Evolutionary conservation across 139 green algal genomes (phyloP).

Genomic region (Limnomonas spitsbergensis): DNA sequence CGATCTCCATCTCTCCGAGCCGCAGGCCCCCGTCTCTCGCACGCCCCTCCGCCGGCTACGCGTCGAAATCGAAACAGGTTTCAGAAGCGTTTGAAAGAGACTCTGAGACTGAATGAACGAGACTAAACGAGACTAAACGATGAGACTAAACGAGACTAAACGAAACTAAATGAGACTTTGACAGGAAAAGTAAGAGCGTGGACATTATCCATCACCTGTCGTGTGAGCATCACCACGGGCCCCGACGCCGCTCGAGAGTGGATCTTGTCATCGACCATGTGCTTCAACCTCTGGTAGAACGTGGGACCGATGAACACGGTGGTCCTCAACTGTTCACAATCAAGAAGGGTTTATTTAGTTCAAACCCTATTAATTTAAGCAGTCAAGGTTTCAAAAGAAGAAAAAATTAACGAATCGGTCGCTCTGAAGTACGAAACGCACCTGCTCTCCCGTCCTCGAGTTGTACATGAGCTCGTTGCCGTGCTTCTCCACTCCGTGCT

Average conservation of each 20-base stretch:
- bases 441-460: constrained; percentile 18
- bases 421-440: too few species aligned
- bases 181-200: too few species aligned
- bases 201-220: constrained; percentile 2
- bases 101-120: too few species aligned
- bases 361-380: too few species aligned
- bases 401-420: too few species aligned
- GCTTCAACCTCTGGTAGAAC: constrained; percentile 68
- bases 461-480: constrained; percentile 26
- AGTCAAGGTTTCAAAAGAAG: too few species aligned
- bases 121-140: too few species aligned
- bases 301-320: constrained; percentile 60
- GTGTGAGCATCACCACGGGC: constrained; percentile 10
- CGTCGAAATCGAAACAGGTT: too few species aligned
- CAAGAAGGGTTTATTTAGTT: too few species aligned
- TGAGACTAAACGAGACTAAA: too few species aligned
- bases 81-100: too few species aligned
- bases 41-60: constrained; percentile 5
- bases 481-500: not conserved
- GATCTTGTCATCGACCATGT: constrained; percentile 47
- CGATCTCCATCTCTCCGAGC: constrained; percentile 69
- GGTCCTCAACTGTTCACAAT: constrained; percentile 46
- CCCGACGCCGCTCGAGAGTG: not conserved
- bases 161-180: too few species aligned
- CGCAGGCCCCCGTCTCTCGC: constrained; percentile 47